Evolutionary conservation across 2,329 filamentous ascomycete species (phyloP).

Genomic region (Diaporthe australafricana): DNA sequence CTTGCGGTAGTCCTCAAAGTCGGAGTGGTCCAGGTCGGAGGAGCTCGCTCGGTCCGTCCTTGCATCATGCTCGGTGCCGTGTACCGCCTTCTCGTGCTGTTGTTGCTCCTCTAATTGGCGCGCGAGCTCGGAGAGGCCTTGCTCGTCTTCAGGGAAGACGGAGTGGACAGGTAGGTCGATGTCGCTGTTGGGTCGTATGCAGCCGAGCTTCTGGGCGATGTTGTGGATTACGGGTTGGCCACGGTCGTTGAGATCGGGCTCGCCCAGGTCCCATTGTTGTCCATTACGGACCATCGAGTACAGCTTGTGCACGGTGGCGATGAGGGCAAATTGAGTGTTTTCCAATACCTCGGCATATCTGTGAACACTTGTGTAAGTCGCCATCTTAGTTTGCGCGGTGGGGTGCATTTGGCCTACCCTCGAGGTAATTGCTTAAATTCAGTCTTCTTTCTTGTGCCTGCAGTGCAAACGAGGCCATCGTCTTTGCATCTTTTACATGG

Average conservation of each 20-base stretch:
- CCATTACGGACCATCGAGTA: constrained; percentile 71
- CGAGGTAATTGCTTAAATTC: constrained; percentile 74
- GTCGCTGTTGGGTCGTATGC: constrained; percentile 72
- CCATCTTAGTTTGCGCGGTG: neutral
- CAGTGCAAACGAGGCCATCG: constrained; percentile 72
- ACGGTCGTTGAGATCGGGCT: constrained; percentile 72
- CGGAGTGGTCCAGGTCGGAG: constrained; percentile 66
- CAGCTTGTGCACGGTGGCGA: constrained; percentile 74
- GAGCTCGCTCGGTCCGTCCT: constrained; percentile 64
- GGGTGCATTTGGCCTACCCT: constrained; percentile 58
- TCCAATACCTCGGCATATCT: constrained; percentile 75
- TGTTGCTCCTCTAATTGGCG: constrained; percentile 64
- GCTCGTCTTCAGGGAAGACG: constrained; percentile 71
- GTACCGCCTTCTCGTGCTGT: constrained; percentile 50
- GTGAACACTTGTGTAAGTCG: constrained; percentile 35
- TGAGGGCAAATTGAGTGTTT: constrained; percentile 73
- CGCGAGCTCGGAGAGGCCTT: constrained; percentile 67
- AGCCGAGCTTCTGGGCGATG: constrained; percentile 72
- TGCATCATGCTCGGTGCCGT: constrained; percentile 48
- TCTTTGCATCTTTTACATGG: constrained; percentile 76
- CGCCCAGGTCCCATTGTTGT: constrained; percentile 71
- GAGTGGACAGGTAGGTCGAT: constrained; percentile 68
- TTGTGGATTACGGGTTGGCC: constrained; percentile 74
- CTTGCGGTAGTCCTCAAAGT: constrained; percentile 67
- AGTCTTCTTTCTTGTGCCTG: constrained; percentile 74